Conservation (phyloP, 352 stramenopile species). For the Globisporangium canariense region DNA sequence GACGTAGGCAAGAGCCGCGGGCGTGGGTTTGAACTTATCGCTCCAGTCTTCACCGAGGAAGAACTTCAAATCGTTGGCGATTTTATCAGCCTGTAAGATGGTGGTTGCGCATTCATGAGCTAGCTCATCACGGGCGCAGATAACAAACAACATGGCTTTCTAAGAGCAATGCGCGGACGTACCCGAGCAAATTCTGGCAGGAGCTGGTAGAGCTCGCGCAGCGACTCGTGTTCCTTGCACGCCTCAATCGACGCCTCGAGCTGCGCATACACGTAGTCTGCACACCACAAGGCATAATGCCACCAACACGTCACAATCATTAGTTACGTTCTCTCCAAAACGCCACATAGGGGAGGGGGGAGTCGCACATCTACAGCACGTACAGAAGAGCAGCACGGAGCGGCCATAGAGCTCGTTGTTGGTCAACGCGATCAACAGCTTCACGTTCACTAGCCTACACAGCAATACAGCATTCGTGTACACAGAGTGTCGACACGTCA, state of each 20-base stretch:
- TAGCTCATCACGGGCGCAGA: not conserved
- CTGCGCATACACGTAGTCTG: slow-evolving; percentile 71
- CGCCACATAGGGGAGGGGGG: not conserved
- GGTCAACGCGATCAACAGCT: slow-evolving; percentile 62
- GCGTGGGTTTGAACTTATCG: slow-evolving; percentile 46
- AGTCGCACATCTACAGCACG: slow-evolving; percentile 14
- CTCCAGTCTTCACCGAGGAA: slow-evolving; percentile 63
- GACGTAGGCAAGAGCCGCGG: slow-evolving; percentile 52
- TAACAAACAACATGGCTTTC: not conserved
- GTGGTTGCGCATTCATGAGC: slow-evolving; percentile 3
- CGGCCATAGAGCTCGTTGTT: slow-evolving; percentile 65
- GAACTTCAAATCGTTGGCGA: slow-evolving; percentile 58
- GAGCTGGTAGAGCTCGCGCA: slow-evolving; percentile 40
- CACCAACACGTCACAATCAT: not conserved
- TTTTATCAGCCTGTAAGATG: slow-evolving; percentile 38
- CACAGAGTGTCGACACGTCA: not conserved
- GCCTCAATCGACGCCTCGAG: slow-evolving; percentile 48
- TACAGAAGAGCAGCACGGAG: slow-evolving; percentile 69
- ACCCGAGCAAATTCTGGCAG: slow-evolving; percentile 46
- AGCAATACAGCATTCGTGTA: not conserved
- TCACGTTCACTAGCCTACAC: slow-evolving; percentile 57
- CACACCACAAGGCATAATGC: not conserved
- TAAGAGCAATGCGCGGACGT: not conserved
- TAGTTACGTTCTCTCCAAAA: not conserved
- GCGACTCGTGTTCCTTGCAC: slow-evolving; percentile 39